Percentiles rank a stretch among this genome's conserved stretches.
Conservation (phyloP, 768 basidiomycete species). For the Mycena venus region DNA sequence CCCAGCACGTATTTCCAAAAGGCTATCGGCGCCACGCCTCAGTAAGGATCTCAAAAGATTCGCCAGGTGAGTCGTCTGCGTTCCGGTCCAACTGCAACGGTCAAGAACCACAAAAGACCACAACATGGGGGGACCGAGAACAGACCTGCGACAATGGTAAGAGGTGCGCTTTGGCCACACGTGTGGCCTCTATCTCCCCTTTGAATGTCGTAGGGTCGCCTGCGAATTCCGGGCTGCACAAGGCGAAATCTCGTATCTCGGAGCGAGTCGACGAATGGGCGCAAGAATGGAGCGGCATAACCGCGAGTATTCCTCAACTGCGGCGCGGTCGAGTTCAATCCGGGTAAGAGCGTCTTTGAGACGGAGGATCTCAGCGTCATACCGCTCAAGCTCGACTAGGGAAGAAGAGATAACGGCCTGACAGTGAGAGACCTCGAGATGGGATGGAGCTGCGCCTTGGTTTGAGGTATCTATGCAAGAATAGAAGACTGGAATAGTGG, state of each 20-base stretch:
- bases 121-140: not conserved
- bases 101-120: not conserved
- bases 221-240: not conserved
- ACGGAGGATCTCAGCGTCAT: not conserved
- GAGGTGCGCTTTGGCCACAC: not conserved
- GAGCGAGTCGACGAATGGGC: not conserved
- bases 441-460: not conserved
- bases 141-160: not conserved
- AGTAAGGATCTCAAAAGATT: not conserved
- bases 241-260: not conserved
- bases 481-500: too few relatives aligned
- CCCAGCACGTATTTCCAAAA: not conserved
- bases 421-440: not conserved
- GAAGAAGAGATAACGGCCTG: not conserved
- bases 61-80: not conserved
- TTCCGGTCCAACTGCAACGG: not conserved
- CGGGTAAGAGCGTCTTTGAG: not conserved
- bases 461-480: not conserved
- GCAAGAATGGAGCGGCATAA: not conserved
- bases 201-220: not conserved
- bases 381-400: not conserved
- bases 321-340: not conserved
- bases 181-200: not conserved
- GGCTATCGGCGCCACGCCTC: not conserved
- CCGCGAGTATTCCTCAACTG: not conserved